A percentile compares a stretch with the other conserved stretches of the same genome.
Conservation (phyloP, 768 basidiomycete genomes). For the Tubosaeta brunneosetosa region DNA sequence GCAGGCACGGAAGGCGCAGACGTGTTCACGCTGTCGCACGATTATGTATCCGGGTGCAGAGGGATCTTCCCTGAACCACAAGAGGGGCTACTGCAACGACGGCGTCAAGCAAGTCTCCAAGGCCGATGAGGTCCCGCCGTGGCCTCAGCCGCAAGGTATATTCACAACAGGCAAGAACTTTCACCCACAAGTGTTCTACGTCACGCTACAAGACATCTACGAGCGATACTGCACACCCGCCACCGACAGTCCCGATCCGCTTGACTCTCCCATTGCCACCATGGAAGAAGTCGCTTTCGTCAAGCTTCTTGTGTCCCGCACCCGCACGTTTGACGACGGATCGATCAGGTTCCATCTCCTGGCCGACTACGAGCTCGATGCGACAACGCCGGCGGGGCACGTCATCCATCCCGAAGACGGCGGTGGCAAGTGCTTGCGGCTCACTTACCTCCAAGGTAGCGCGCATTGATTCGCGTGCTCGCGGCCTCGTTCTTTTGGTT, state of each 20-base stretch:
- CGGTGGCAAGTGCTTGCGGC: neutral
- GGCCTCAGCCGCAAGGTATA: neutral
- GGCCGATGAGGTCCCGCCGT: neutral
- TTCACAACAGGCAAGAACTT: neutral
- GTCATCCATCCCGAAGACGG: neutral
- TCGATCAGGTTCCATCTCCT: neutral
- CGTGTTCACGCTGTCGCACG: neutral
- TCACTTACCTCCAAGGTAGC: neutral
- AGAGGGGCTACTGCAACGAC: neutral
- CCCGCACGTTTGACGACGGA: neutral
- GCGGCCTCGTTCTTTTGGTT: neutral
- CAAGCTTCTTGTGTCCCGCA: neutral
- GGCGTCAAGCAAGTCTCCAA: neutral
- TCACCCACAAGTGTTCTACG: neutral
- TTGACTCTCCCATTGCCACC: neutral
- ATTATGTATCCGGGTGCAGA: slow-evolving; percentile 2
- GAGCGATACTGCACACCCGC: neutral
- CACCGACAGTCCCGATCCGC: neutral
- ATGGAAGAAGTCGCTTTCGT: neutral
- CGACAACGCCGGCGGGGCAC: neutral
- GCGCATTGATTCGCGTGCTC: neutral
- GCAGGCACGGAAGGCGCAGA: neutral
- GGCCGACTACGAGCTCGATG: neutral
- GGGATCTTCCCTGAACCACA: neutral
- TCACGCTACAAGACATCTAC: neutral